Evolutionary conservation across 169 alveolate species (phyloP).

Genomic region (Babesia bovis): DNA sequence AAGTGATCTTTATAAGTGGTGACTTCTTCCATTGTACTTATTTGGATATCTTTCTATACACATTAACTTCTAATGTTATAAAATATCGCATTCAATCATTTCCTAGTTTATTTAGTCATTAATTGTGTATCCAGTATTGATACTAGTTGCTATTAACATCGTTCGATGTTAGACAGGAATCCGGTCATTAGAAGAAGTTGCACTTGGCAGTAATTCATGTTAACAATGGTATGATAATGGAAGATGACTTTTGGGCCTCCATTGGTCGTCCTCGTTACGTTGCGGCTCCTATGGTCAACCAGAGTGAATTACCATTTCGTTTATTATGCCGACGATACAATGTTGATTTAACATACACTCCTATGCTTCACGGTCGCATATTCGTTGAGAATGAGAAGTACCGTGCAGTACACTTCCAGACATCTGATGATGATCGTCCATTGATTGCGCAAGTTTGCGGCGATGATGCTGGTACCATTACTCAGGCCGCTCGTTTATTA

Average conservation of each 20-base stretch:
- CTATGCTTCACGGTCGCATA: conserved; percentile 88
- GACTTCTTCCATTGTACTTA: too few species aligned
- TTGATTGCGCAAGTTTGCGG: conserved; percentile 89
- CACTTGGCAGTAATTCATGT: too few species aligned
- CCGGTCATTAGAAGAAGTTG: too few species aligned
- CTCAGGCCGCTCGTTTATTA: conserved; percentile 83
- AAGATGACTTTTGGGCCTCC: conserved; percentile 66
- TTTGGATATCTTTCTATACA: too few species aligned
- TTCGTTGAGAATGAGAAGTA: conserved; percentile 75
- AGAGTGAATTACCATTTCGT: conserved; percentile 76
- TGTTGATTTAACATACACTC: conserved; percentile 87
- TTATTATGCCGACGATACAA: conserved; percentile 85
- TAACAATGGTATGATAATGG: conserved; percentile 7
- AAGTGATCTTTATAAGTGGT: too few species aligned
- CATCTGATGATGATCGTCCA: conserved; percentile 69
- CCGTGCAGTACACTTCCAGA: conserved; percentile 68
- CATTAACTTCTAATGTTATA: too few species aligned
- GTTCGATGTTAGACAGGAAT: too few species aligned
- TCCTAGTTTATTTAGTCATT: too few species aligned
- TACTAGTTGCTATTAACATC: too few species aligned
- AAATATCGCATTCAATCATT: not conserved
- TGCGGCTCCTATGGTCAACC: conserved; percentile 79
- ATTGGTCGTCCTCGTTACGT: conserved; percentile 69
- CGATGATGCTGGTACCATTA: conserved; percentile 82
- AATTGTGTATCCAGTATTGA: too few species aligned